Base-by-base conservation (phyloP, 352 stramenopile genomes). In the Phytophthora sojae region DNA sequence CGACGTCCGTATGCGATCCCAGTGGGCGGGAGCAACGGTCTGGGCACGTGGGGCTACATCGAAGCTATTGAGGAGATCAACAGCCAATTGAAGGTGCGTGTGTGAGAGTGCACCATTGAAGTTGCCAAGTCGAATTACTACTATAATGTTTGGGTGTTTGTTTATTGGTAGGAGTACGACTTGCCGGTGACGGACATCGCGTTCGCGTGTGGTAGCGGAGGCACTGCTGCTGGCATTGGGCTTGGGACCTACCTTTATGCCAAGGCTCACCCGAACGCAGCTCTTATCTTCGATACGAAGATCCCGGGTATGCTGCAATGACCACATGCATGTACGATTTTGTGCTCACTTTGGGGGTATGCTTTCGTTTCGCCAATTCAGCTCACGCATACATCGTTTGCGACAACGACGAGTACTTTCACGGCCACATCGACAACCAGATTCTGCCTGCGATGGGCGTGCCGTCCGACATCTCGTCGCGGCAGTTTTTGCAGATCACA, bases 21-120 rank as follows among this genome's bases (percentile, higher is more conserved):
- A 8, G 87, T 97, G 2, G 90, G 90, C 23, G 96, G 96, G 4
- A 98, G 91, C 69, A 99, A 98, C 80, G 94, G 83, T 7, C 61
- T 98, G 15, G 96, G 96, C 29, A 98, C 86, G 44, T 99, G 92
- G 92, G 96, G 96, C 4, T 99, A 98, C 71, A 86, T 99, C 39
- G 74, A 98, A 67, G 93, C 82, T 7, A 91, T 98, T 11, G 84
- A 98, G 55, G 96, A 99, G 82, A 83, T 96, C 45, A 80, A 93
- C 55, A 82, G 88, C 32, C 88, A 96, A 65, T 61, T 94, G 7
- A 61, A 91, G 71, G 85, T 88, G 62, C 17, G 67, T 72, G 25
- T 47, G 32, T 21, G 15, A 9, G 7, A 9, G 7, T 44, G 37
- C 4, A n/a, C 37, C 11, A 17, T 44, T 26, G 12, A 44, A 44